Percentiles rank a stretch among this genome's conserved stretches.
Conservation (phyloP, 352 stramenopile species). For the Aphanomyces stellatus region DNA sequence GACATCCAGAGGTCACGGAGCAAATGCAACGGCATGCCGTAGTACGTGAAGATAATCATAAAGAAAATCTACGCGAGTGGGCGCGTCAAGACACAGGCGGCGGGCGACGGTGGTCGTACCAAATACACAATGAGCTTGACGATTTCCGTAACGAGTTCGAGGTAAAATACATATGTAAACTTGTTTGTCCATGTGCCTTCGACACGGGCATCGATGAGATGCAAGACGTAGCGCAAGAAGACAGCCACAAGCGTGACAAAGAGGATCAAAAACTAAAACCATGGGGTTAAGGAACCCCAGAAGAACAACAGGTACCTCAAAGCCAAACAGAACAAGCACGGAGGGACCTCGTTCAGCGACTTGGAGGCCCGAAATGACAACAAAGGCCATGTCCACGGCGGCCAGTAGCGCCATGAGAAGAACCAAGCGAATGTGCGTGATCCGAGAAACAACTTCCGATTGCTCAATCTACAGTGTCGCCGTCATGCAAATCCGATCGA, state of each 20-base stretch:
- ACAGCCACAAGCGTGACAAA: conserved; percentile 87
- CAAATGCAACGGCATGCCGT: conserved; percentile 96
- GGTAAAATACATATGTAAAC: conserved; percentile 89
- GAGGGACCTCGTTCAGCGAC: conserved; percentile 78
- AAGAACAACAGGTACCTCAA: conserved; percentile 61
- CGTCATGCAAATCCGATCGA: neutral
- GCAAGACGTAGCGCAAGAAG: conserved; percentile 87
- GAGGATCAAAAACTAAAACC: conserved; percentile 86
- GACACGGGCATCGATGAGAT: conserved; percentile 89
- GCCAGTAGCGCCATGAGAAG: conserved; percentile 83
- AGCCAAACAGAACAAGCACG: conserved; percentile 95
- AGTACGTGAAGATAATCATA: conserved; percentile 96
- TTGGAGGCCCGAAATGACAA: conserved; percentile 80
- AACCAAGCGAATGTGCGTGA: conserved; percentile 82
- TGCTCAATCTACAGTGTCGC: conserved; percentile 71
- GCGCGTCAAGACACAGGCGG: neutral
- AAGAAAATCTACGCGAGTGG: conserved; percentile 89
- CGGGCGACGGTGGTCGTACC: conserved; percentile 26
- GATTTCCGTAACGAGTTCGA: conserved; percentile 94
- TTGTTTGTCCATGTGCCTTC: conserved; percentile 86
- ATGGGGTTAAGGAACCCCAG: too few relatives aligned
- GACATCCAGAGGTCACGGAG: conserved; percentile 95
- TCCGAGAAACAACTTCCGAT: conserved; percentile 63
- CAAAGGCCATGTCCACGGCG: conserved; percentile 78
- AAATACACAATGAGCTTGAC: conserved; percentile 96